phyloP scores from a whole-genome alignment of 345 rosid species.

The Cardamine resedifolia region DNA sequence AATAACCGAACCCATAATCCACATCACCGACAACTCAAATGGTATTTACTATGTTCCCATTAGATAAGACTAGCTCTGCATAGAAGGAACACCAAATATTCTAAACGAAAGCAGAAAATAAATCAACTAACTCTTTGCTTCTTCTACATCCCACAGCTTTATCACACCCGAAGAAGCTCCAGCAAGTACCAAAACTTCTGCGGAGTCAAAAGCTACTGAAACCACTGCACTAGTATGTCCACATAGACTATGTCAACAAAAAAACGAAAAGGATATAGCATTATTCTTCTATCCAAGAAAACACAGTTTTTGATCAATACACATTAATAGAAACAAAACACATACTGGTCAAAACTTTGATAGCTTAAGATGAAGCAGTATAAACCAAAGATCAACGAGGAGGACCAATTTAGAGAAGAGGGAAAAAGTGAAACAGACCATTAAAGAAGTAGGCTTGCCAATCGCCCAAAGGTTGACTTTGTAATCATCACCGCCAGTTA shows the following conservation, averaged over 20 bases:
- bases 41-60: neutral
- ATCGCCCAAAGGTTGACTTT: constrained; percentile 94
- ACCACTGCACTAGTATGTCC: constrained; percentile 42
- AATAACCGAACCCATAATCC: neutral
- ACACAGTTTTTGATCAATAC: neutral
- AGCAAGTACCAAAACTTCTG: constrained; percentile 44
- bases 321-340: neutral
- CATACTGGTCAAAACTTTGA: neutral
- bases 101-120: constrained; percentile 24
- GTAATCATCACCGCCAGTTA: constrained; percentile 91
- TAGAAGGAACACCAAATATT: neutral
- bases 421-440: constrained; percentile 51
- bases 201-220: constrained; percentile 42
- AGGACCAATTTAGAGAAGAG: neutral
- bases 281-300: neutral
- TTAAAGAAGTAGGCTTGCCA: constrained; percentile 79
- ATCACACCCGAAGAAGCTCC: constrained; percentile 45
- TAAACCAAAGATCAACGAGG: too few species aligned
- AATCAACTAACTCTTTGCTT: constrained; percentile 44
- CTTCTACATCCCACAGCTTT: constrained; percentile 43
- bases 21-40: neutral
- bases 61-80: neutral
- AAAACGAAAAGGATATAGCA: neutral
- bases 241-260: constrained; percentile 38
- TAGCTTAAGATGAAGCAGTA: neutral